Conservation (phyloP, 345 rosid genomes). For the Firmiana major region DNA sequence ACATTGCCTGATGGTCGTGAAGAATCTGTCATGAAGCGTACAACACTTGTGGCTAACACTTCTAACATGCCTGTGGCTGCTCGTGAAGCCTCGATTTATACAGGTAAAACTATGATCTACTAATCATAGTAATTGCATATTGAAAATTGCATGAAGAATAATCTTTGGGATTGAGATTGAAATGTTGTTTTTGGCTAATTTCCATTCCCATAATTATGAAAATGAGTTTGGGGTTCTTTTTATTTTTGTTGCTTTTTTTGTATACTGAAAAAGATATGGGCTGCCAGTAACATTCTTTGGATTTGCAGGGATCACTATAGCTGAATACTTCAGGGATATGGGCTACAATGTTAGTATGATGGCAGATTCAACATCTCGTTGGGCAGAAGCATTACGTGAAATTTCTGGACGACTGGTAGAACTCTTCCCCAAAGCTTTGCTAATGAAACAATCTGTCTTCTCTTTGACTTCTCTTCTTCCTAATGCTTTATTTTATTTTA, state of each 20-base stretch:
- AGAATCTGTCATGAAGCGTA: constrained; percentile 99
- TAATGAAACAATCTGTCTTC: background rate
- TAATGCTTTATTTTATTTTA: background rate
- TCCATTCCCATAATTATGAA: background rate
- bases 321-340: constrained; percentile 98
- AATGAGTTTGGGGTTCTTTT: background rate
- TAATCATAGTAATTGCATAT: background rate
- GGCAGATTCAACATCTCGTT: constrained; percentile 99
- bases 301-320: constrained; percentile 89
- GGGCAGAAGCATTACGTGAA: constrained; percentile 99
- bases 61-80: constrained; percentile 99
- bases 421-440: background rate
- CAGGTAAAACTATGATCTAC: constrained; percentile 39
- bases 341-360: constrained; percentile 99
- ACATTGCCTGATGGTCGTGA: constrained; percentile 99
- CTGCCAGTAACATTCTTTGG: constrained; percentile 2
- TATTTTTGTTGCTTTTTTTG: background rate
- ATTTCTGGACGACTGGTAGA: constrained; percentile 97
- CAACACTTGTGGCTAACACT: constrained; percentile 97
- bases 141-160: background rate
- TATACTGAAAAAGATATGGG: background rate
- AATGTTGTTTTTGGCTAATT: background rate
- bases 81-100: constrained; percentile 99
- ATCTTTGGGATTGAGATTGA: background rate
- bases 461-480: background rate